Evolutionary conservation across 176 grass and related monocot genomes (phyloP).

Genomic region (Musa troglodytarum): DNA sequence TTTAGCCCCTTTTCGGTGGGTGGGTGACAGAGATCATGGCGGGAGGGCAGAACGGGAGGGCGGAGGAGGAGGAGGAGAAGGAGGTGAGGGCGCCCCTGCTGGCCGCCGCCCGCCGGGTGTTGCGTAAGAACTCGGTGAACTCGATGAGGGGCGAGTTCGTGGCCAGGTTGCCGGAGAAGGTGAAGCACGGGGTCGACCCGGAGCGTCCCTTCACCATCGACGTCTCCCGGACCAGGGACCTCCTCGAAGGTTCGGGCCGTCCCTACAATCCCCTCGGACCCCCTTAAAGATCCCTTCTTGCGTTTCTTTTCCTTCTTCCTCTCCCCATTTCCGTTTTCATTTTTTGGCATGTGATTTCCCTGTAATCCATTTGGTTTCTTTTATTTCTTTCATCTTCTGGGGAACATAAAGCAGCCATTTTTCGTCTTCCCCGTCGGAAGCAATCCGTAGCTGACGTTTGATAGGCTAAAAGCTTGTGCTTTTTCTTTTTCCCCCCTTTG

Average conservation of each 20-base stretch:
- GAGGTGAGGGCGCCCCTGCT: conserved; percentile 43
- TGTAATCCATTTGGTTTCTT: no score
- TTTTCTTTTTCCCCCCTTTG: neutral
- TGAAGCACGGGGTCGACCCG: conserved; percentile 56
- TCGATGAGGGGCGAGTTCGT: conserved; percentile 66
- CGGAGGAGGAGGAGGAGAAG: conserved; percentile 11
- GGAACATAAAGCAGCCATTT: neutral
- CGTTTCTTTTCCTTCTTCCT: neutral
- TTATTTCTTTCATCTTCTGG: neutral
- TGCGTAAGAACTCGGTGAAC: conserved; percentile 50
- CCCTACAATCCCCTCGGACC: neutral
- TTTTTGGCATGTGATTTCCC: no score
- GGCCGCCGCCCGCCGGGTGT: conserved; percentile 10
- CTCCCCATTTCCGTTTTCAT: no score
- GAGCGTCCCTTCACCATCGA: conserved; percentile 54
- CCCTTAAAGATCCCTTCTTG: neutral
- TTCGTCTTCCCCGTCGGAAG: no score
- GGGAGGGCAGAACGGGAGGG: conserved; percentile 24
- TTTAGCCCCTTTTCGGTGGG: no score
- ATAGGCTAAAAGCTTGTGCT: no score
- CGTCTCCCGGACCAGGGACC: conserved; percentile 56
- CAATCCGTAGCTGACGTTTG: no score
- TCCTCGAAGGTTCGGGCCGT: conserved; percentile 33
- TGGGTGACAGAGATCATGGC: no score
- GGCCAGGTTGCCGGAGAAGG: conserved; percentile 67